A percentile compares a stretch with the other conserved stretches of the same genome.
phyloP scores from a whole-genome alignment of 352 stramenopile genomes.

The Phytopythium oedochilum region DNA sequence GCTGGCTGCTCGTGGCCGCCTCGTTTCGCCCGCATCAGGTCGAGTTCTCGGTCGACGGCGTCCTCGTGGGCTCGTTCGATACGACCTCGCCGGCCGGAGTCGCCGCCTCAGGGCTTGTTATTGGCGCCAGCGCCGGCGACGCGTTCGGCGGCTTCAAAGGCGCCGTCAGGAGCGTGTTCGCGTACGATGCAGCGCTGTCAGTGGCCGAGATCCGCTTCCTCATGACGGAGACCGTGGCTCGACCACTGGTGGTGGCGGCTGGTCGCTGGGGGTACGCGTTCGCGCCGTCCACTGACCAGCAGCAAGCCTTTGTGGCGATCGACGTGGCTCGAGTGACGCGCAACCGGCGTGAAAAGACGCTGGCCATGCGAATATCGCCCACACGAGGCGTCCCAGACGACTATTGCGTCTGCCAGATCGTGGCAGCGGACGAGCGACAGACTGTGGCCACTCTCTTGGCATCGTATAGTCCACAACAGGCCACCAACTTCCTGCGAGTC shows the following conservation, averaged over 20 bases:
- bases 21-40: slow-evolving; percentile 13
- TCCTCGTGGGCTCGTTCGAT: not conserved
- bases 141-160: slow-evolving; percentile 25
- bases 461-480: slow-evolving; percentile 4
- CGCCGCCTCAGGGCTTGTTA: not conserved
- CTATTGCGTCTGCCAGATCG: slow-evolving; percentile 14
- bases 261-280: slow-evolving; percentile 26
- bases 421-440: not conserved
- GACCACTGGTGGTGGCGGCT: slow-evolving; percentile 9
- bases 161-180: slow-evolving; percentile 35
- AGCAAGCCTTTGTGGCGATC: slow-evolving; percentile 11
- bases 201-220: slow-evolving; percentile 34
- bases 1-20: slow-evolving; percentile 38
- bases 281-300: slow-evolving; percentile 3
- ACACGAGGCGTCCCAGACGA: not conserved
- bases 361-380: slow-evolving; percentile 12
- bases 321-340: not conserved
- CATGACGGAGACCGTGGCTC: slow-evolving; percentile 14
- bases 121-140: slow-evolving; percentile 13
- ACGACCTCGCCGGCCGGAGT: not conserved
- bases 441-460: slow-evolving; percentile 9
- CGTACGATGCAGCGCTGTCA: slow-evolving; percentile 33
- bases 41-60: slow-evolving; percentile 3
- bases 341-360: not conserved
- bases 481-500: not conserved